Base-by-base conservation (phyloP, 2,329 filamentous ascomycete genomes). In the Fusarium ramigenum region DNA sequence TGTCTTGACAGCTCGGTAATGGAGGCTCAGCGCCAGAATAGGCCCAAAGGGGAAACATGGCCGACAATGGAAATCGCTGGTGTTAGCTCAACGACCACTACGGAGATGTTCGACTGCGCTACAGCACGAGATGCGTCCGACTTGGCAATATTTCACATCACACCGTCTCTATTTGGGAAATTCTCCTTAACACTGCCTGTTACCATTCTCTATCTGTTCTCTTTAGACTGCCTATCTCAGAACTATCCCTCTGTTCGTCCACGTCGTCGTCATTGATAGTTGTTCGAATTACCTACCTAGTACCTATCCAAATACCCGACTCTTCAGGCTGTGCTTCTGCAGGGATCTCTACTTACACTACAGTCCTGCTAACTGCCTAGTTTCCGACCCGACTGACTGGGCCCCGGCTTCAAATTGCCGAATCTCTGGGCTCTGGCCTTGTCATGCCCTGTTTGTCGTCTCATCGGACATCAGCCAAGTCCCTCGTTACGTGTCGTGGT, bases 21-120 rank as follows among this genome's bases (percentile, higher is more conserved):
- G 66, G 70, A 73, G 70, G 70, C 70, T 73, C 70, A 73, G 70
- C 70, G 70, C 66, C 70, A 72, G 52, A 43, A 56, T 25, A 30
- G 23, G 16, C 71, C 70, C 59, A 68, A 74, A 73, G 30, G 16
- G 71, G 71, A 64, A 73, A 68, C 57, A 74, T 60, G 58, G 21
- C 71, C 71, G 71, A 68, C 37, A 70, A 69, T 34, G 66, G 46
- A 65, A 69, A 63, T 58, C 58, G 52, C 37, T 65, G 49, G 66
- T 63, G 57, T 49, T 54, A 71, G 63, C 58, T 66, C 50, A 63
- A 71, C 69, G 69, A 71, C 69, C 67, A 71, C 56, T 71, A 71
- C 68, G 68, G 68, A 71, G 50, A 71, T 71, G 52, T 61, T 71
- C 68, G 68, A 54, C 34, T 67, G 43, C 68, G 63, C 68, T 72